Percentiles rank a stretch among this genome's conserved stretches.
Conservation (phyloP, 345 rosid species). For the Noccaea bulbosa region DNA sequence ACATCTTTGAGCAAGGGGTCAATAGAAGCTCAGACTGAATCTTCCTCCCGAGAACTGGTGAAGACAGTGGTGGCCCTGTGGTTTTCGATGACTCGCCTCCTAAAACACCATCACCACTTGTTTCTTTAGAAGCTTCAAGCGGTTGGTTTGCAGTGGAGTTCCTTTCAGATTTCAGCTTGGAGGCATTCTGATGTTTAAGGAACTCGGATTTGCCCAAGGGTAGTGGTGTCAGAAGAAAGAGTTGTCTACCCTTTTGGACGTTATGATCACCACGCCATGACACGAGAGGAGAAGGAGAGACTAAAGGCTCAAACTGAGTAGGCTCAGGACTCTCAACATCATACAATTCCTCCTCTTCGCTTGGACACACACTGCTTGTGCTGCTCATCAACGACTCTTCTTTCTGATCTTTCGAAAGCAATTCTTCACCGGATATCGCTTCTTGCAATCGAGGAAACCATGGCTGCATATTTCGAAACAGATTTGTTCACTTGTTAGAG, state of each 20-base stretch:
- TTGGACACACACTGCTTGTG: slow-evolving; percentile 36
- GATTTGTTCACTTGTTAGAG: neutral
- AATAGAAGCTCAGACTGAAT: slow-evolving; percentile 54
- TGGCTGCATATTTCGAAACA: slow-evolving; percentile 60
- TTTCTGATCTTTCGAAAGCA: slow-evolving; percentile 33
- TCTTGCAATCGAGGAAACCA: slow-evolving; percentile 75
- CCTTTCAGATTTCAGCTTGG: slow-evolving; percentile 49
- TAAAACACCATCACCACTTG: slow-evolving; percentile 45
- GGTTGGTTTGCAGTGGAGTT: slow-evolving; percentile 46
- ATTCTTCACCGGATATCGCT: slow-evolving; percentile 40
- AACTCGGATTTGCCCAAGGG: slow-evolving; percentile 62
- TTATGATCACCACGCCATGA: slow-evolving; percentile 76
- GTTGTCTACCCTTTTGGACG: slow-evolving; percentile 68
- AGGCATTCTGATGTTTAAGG: slow-evolving; percentile 48
- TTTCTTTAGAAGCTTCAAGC: slow-evolving; percentile 44
- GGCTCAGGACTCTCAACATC: slow-evolving; percentile 69
- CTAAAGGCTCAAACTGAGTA: slow-evolving; percentile 51
- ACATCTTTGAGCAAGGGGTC: slow-evolving; percentile 77
- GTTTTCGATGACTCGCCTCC: slow-evolving; percentile 41
- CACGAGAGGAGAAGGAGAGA: slow-evolving; percentile 95
- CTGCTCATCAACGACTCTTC: slow-evolving; percentile 35
- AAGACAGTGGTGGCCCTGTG: slow-evolving; percentile 42
- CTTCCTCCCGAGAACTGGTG: slow-evolving; percentile 47
- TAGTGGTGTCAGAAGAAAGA: slow-evolving; percentile 84
- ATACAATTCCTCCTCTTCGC: slow-evolving; percentile 40